Base-by-base conservation (phyloP, 352 stramenopile genomes). In the Thraustochytrium striatum region DNA sequence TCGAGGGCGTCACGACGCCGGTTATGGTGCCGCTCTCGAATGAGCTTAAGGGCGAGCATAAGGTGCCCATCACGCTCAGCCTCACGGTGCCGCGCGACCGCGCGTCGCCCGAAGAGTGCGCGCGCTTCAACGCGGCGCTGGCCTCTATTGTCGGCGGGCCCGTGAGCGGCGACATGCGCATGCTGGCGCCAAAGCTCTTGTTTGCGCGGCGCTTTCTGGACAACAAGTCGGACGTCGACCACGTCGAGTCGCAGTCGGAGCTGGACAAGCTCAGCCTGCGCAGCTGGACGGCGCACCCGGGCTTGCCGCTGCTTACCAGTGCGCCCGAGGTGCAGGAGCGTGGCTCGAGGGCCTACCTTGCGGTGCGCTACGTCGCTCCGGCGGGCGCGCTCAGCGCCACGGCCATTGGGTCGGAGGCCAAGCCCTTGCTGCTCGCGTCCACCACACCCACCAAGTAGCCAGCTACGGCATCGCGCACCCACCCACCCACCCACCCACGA, bases 171-270 rank as follows among this genome's bases (percentile, higher is more conserved):
- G 52, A 75, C 30, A 70, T 68, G 11, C n/a, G 41, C 21, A 9
- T 43, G 13, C 35, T 75, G 9, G 7, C 9, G 16, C 65, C 65
- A 16, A 68, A 38, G 16, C 33, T 75, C 11, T 30, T 25, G 5
- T 55, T 13, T 5, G 65, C 65, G 3, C 44, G 65, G 43, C 44
- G 65, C 8, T 75, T 75, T 62, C 43, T 75, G 65, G 65, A 75
- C 32, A 39, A 43, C 9, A 21, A 39, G 9, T 2, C 30, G 1
- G 44, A 75, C 50, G 21, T 25, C 16, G 19, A 41, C 8, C 41
- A 75, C 21, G 11, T 61, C 11, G 43, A 8, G 11, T 5, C 59
- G 2, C 35, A 70, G 11, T 5, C 8, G 1, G 65, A 16, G 25
- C 52, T 30, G 0, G 44, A 75, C 32, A 5, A 55, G 13, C 32